These are phyloP conservation scores for Acacia confusa DNA, from an alignment of 306 rosid species.

Conservation along the genomic window DNA sequence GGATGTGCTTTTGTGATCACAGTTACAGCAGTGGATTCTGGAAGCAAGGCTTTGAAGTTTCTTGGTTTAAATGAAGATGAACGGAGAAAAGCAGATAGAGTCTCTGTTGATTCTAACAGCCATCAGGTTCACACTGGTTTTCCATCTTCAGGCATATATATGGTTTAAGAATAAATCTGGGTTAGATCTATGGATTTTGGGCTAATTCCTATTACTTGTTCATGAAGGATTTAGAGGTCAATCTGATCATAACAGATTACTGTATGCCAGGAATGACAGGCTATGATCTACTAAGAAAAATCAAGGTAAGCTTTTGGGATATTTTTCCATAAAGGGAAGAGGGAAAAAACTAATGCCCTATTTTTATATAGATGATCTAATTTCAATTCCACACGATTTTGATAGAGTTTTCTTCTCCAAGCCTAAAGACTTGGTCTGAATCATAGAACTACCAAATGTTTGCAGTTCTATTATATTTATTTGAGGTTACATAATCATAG, in stretches of 20 bases:
- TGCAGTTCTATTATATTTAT: not conserved
- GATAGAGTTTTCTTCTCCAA: not conserved
- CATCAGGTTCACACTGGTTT: constrained; percentile 45
- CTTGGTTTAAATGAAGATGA: constrained; percentile 67
- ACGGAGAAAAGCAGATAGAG: constrained; percentile 28
- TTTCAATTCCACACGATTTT: not conserved
- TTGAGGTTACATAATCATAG: constrained; percentile 22
- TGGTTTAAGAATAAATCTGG: constrained; percentile 1
- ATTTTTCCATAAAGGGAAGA: not conserved
- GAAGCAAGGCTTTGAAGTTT: constrained; percentile 69
- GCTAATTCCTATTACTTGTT: constrained; percentile 19
- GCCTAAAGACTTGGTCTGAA: not conserved
- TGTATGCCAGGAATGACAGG: constrained; percentile 98
- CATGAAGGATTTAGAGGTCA: constrained; percentile 61
- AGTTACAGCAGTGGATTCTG: constrained; percentile 91
- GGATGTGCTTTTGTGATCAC: constrained; percentile 19
- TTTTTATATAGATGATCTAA: not conserved
- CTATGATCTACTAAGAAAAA: constrained; percentile 76
- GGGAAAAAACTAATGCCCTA: not conserved
- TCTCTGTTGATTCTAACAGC: constrained; percentile 35
- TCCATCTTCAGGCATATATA: not conserved
- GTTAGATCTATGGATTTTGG: constrained; percentile 8
- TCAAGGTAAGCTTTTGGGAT: constrained; percentile 52
- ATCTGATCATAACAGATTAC: constrained; percentile 83
- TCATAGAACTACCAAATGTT: not conserved